A percentile compares a stretch with the other conserved stretches of the same genome.
These are phyloP conservation scores for Collybia sordida DNA, from an alignment of 768 basidiomycete genomes.

Conservation along the genomic window DNA sequence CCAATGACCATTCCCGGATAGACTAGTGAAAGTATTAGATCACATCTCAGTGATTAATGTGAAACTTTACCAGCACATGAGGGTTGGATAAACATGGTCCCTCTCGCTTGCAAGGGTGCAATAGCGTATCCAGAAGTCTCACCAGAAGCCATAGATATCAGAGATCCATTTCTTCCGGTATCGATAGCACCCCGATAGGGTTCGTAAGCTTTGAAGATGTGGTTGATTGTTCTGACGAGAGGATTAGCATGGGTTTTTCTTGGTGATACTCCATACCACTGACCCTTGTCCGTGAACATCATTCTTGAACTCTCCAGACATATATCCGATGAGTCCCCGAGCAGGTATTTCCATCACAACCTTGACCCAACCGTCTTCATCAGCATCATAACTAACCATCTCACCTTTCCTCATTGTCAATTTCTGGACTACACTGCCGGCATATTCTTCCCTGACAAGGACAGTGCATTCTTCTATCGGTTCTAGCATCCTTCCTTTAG, in stretches of 20 bases:
- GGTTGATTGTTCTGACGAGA: conserved; percentile 41
- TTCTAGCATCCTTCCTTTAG: conserved; percentile 37
- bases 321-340: conserved; percentile 48
- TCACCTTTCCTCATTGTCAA: conserved; percentile 50
- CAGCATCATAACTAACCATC: conserved; percentile 45
- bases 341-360: conserved; percentile 50
- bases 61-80: conserved; percentile 34
- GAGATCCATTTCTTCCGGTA: conserved; percentile 45
- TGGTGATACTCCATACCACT: conserved; percentile 1
- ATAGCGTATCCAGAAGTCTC: conserved; percentile 49
- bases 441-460: conserved; percentile 45
- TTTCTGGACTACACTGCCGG: conserved; percentile 48
- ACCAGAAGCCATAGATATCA: conserved; percentile 47
- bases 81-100: conserved; percentile 44
- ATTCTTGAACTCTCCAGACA: conserved; percentile 52
- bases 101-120: conserved; percentile 48
- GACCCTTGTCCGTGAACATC: conserved; percentile 52
- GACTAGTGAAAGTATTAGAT: conserved; percentile 23
- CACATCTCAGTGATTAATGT: not conserved
- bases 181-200: conserved; percentile 42
- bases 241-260: not conserved
- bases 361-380: conserved; percentile 46
- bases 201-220: conserved; percentile 51
- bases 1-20: conserved; percentile 55
- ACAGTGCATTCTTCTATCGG: conserved; percentile 48